Evolutionary conservation across 2,329 filamentous ascomycete species (phyloP), one percentile per base, ranked within the genome.

Genomic region (Fusarium udum): DNA sequence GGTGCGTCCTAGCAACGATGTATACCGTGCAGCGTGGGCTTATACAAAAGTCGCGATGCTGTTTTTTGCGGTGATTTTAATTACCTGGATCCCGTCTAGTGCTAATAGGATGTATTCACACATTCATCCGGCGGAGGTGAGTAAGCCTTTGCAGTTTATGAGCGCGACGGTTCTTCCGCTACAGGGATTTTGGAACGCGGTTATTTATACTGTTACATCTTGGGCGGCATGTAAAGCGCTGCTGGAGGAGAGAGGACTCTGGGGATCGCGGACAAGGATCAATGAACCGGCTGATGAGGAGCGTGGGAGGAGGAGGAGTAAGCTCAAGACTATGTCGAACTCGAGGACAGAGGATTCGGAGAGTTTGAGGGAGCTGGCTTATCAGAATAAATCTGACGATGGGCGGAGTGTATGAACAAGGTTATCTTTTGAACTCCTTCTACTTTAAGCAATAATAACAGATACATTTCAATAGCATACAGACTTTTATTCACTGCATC

Each of bases 11-110:
- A 39, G 31, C 6, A 66, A 65, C 37, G 64, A 67, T 16, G 15
- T 67, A 2, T 66, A 67, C 8, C 56, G 40, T 5, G 64, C 64
- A 7, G 61, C 64, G 1, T 67, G 63, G 63, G 63, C 63, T 0
- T 66, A 66, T 4, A 49, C 63, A 2, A 66, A 66, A 32, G 63
- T 66, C 2, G 63, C 63, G 3, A 65, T 66, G 61, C 8, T 66
- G 0, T 66, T 66, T 2, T 66, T 66, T 1, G 36, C 24, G 0
- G 63, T 49, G 0, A 65, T 66, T 4, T 9, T 66, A 0, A 66
- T 45, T 2, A 66, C 63, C 0, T 66, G 63, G 63, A 66, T 66
- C 2, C 63, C 61, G 0, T 66, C 63, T 0, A 66, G 63, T 2
- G 63, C 63, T 7, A 66, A 66, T 7, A 6, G 63, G 2, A 58